phyloP scores from a whole-genome alignment of 2,329 filamentous ascomycete genomes.

The Fusarium redolens region DNA sequence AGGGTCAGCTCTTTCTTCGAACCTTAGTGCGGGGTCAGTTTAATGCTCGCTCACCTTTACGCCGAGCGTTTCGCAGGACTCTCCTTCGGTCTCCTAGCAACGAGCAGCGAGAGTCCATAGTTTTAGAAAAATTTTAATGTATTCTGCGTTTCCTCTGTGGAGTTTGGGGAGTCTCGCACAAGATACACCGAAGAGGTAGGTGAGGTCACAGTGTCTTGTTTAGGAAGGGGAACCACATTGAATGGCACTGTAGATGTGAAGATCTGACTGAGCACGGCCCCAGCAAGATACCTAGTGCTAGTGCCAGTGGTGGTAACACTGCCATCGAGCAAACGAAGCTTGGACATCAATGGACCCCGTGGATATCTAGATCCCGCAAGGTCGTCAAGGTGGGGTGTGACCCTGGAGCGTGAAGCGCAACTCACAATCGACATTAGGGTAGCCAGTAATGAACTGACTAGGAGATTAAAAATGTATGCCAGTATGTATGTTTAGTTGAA shows the following conservation, averaged over 20 bases:
- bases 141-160: background rate
- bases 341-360: background rate
- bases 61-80: constrained; percentile 30
- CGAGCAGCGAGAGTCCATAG: background rate
- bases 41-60: constrained; percentile 44
- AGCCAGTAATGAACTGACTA: background rate
- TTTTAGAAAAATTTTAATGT: background rate
- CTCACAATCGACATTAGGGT: constrained; percentile 1
- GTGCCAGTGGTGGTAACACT: constrained; percentile 6
- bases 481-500: background rate
- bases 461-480: background rate
- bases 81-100: constrained; percentile 23
- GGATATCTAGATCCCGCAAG: constrained; percentile 7
- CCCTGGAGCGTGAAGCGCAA: background rate
- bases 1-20: background rate
- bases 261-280: constrained; percentile 17
- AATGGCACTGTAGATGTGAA: constrained; percentile 21
- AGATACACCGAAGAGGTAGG: background rate
- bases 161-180: background rate
- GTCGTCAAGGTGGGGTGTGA: constrained; percentile 14
- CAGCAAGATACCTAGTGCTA: background rate
- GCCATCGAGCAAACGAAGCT: constrained; percentile 9
- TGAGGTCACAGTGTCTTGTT: constrained; percentile 1
- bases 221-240: constrained; percentile 6
- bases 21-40: constrained; percentile 38